phyloP scores from a whole-genome alignment of 1,284 basidiomycete species.

The Fomes fomentarius region DNA sequence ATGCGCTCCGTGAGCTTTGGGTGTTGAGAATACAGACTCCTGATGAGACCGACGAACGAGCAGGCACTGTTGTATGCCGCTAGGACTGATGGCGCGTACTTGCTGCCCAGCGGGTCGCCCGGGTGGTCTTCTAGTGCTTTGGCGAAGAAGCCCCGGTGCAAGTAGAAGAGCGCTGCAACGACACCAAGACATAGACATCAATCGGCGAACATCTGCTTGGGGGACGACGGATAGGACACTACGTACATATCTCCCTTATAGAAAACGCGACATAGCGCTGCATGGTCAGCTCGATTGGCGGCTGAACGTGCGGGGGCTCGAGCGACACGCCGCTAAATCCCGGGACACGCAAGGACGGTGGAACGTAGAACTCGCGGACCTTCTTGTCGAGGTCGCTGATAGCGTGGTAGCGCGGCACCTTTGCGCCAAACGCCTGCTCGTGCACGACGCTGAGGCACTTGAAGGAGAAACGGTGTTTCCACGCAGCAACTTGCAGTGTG shows the following conservation, averaged over 20 bases:
- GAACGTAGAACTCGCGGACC: slow-evolving; percentile 62
- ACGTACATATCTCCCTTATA: slow-evolving; percentile 66
- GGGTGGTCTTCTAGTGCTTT: slow-evolving; percentile 65
- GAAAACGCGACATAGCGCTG: slow-evolving; percentile 65
- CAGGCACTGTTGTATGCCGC: slow-evolving; percentile 69
- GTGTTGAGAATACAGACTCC: slow-evolving; percentile 65
- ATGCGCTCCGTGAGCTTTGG: slow-evolving; percentile 66
- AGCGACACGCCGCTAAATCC: slow-evolving; percentile 58
- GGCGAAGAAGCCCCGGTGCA: slow-evolving; percentile 75
- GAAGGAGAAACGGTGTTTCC: slow-evolving; percentile 66
- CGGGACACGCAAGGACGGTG: slow-evolving; percentile 65
- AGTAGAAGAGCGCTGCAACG: slow-evolving; percentile 61
- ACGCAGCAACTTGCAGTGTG: slow-evolving; percentile 49
- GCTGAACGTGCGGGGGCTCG: slow-evolving; percentile 45
- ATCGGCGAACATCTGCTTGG: not conserved
- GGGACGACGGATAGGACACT: not conserved
- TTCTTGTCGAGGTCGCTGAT: slow-evolving; percentile 66
- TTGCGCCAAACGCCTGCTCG: slow-evolving; percentile 67
- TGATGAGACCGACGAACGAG: slow-evolving; percentile 65
- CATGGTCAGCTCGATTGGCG: slow-evolving; percentile 59
- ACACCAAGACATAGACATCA: not conserved
- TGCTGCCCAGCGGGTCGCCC: slow-evolving; percentile 66
- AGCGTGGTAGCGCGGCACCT: slow-evolving; percentile 58
- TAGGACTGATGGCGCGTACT: slow-evolving; percentile 68
- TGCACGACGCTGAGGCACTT: slow-evolving; percentile 65